These are phyloP conservation scores for Sporothrix luriei DNA, from an alignment of 2,329 filamentous ascomycete genomes.

Conservation along the genomic window DNA sequence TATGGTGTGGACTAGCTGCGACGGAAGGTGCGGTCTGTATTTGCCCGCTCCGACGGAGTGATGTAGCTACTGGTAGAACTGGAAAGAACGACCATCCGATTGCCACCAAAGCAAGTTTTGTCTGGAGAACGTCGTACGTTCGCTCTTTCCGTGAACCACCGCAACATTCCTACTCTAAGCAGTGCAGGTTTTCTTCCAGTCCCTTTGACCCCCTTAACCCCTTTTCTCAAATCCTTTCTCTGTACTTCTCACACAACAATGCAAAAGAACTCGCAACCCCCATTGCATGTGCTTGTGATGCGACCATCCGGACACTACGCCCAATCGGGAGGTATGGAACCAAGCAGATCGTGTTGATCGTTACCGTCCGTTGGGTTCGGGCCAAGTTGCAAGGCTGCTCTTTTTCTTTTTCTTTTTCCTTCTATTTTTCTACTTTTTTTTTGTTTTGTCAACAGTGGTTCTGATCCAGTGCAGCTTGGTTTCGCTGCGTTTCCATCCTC, in stretches of 20 bases:
- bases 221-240: not conserved
- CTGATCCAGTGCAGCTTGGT: not conserved
- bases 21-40: not conserved
- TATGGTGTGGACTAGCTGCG: not conserved
- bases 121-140: not conserved
- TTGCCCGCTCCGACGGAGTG: conserved; percentile 25
- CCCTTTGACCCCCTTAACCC: too few species aligned
- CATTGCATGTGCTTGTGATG: not conserved
- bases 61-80: too few species aligned
- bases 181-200: not conserved
- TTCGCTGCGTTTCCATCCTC: not conserved
- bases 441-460: not conserved
- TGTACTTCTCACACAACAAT: too few species aligned
- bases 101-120: not conserved
- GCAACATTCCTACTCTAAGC: too few species aligned
- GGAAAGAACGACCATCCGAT: conserved; percentile 15
- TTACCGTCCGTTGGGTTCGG: conserved; percentile 11
- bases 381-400: not conserved
- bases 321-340: not conserved
- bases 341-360: not conserved
- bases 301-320: not conserved
- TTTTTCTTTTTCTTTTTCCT: not conserved
- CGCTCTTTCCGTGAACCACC: not conserved
- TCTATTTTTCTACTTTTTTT: not conserved
- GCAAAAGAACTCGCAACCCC: not conserved